A percentile compares a stretch with the other conserved stretches of the same genome.
These are phyloP conservation scores for Puccinia hordei DNA, from an alignment of 1,284 basidiomycete species.

Conservation along the genomic window DNA sequence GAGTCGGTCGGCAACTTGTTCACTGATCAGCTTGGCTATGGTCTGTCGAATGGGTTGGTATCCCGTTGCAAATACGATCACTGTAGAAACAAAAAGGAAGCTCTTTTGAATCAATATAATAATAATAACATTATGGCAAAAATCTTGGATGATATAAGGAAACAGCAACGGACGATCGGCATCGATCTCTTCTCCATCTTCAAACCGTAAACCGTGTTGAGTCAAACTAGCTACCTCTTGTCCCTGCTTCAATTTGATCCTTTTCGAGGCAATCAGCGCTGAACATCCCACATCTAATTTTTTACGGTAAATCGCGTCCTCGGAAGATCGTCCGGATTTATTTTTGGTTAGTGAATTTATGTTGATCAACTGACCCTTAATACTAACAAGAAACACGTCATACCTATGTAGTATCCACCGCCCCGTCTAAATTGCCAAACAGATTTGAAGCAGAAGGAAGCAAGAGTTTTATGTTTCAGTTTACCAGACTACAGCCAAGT, in stretches of 20 bases:
- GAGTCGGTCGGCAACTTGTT: constrained; percentile 63
- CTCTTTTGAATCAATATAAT: constrained; percentile 33
- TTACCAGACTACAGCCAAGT: too few species aligned
- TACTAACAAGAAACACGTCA: constrained; percentile 46
- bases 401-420: constrained; percentile 63
- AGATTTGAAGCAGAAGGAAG: constrained; percentile 5
- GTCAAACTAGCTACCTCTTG: constrained; percentile 50
- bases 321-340: too few species aligned
- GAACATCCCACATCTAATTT: constrained; percentile 66
- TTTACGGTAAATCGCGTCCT: not conserved
- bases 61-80: constrained; percentile 53
- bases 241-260: constrained; percentile 67
- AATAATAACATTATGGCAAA: not conserved
- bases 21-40: constrained; percentile 62
- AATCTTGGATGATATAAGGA: constrained; percentile 64
- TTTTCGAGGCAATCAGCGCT: constrained; percentile 67
- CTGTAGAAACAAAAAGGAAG: constrained; percentile 19
- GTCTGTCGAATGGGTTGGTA: constrained; percentile 55
- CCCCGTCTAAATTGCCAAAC: constrained; percentile 59
- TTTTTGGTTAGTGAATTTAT: constrained; percentile 55
- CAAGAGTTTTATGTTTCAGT: not conserved
- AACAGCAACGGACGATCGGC: constrained; percentile 63
- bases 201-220: constrained; percentile 47
- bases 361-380: not conserved
- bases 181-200: constrained; percentile 51